These are phyloP conservation scores for Aspergillus proliferans DNA, from an alignment of 2,329 filamentous ascomycete genomes.

Conservation along the genomic window DNA sequence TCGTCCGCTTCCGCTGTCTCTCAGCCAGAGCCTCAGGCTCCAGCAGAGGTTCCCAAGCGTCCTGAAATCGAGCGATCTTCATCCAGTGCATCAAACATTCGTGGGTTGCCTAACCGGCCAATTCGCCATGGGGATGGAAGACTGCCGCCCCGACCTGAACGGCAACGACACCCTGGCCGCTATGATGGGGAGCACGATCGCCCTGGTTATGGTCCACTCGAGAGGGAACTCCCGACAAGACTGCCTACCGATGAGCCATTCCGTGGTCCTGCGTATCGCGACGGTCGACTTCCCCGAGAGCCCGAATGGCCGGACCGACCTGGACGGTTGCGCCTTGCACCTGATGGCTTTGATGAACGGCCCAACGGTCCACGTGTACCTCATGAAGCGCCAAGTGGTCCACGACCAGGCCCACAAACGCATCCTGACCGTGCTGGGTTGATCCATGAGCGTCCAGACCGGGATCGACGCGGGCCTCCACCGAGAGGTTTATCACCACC, in stretches of 20 bases:
- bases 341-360: constrained; percentile 23
- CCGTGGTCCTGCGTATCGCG: constrained; percentile 30
- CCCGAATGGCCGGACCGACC: constrained; percentile 34
- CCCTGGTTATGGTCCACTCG: constrained; percentile 32
- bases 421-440: constrained; percentile 30
- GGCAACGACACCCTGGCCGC: constrained; percentile 31
- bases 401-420: constrained; percentile 20
- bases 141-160: constrained; percentile 34
- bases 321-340: constrained; percentile 25
- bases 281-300: constrained; percentile 28
- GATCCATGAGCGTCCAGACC: constrained; percentile 27
- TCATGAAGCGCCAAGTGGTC: constrained; percentile 19
- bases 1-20: constrained; percentile 16
- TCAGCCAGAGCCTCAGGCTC: constrained; percentile 20
- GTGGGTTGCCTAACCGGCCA: constrained; percentile 32
- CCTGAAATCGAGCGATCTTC: constrained; percentile 32
- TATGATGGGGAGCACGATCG: constrained; percentile 34
- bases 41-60: constrained; percentile 31
- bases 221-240: constrained; percentile 30
- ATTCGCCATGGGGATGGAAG: constrained; percentile 32
- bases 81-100: constrained; percentile 18
- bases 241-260: constrained; percentile 34
- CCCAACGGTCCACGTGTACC: constrained; percentile 6
- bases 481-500: constrained; percentile 21
- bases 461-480: constrained; percentile 27